Conservation (phyloP, 768 basidiomycete genomes). For the Panellus pusillus region DNA sequence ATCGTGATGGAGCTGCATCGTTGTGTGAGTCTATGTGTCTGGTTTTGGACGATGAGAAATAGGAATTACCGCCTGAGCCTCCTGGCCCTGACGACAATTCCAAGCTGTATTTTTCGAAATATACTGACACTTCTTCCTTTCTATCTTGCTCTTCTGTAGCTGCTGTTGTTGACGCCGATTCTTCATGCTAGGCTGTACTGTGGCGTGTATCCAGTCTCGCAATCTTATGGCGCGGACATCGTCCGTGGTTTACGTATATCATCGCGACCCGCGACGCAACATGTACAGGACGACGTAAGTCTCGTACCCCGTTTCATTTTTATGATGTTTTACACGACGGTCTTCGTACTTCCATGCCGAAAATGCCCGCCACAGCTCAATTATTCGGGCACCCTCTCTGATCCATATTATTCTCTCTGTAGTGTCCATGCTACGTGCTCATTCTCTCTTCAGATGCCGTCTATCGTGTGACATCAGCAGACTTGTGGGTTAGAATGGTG, state of each 20-base stretch:
- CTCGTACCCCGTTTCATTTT: conserved; percentile 9
- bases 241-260: too few relatives aligned
- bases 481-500: neutral
- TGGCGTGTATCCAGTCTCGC: too few relatives aligned
- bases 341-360: conserved; percentile 87
- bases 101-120: conserved; percentile 72
- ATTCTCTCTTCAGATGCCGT: too few relatives aligned
- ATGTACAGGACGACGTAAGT: conserved; percentile 33
- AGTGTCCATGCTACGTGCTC: neutral
- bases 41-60: conserved; percentile 53
- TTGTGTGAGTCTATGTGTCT: conserved; percentile 35
- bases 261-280: too few relatives aligned
- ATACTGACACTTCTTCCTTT: conserved; percentile 44
- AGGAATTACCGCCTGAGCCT: conserved; percentile 88
- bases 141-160: neutral
- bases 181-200: neutral
- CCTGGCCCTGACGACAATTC: conserved; percentile 67
- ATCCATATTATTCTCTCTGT: neutral
- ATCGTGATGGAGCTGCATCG: neutral
- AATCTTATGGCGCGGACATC: too few relatives aligned
- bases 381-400: conserved; percentile 73
- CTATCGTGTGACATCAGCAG: too few relatives aligned
- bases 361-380: conserved; percentile 95
- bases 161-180: neutral
- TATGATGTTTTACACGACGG: conserved; percentile 90